Base-by-base conservation (phyloP, 257 asterid species). In the Cruciata laevipes region DNA sequence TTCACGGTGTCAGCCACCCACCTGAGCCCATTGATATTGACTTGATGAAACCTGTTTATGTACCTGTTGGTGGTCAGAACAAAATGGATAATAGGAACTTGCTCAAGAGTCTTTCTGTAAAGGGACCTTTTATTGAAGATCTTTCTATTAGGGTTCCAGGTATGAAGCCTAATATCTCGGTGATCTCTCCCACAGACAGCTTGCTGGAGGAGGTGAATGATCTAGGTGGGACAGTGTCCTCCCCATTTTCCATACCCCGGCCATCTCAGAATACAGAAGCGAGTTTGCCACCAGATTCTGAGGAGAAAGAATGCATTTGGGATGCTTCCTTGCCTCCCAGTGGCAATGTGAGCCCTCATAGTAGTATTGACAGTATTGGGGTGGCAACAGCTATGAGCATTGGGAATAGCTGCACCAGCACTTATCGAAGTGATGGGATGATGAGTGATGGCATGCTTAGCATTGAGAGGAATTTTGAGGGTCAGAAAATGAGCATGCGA, bases 1-100 rank as follows among this genome's bases (percentile, higher is more conserved):
- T 91, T 75, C 89, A 83, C 71, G 97, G 96, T 63, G 97, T 73
- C 67, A 88, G 90, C 67, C 97, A 88, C 63, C 97, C 97, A 21
- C 84, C 86, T 6, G 96, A 88, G 71, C 97, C 96, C 2, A 75
- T 83, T 35, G 97, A 88, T 61, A 58, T 69, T 1, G 90, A 86
- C 77, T 76, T 82, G 18, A 84, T 88, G 94, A 86, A 84, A 72
- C 96, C 95, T 7, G 88, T 91, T 10, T 85, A 75, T 73, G 80
- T 91, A 35, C 88, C 97, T 0, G 83, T 91, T 71, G 84, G 84
- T 57, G 84, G 84, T 57, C 83, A 82, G 69, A 85, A 72, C 49
- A 82, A 81, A 31, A 75, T 69, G 52, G 93, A 76, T 62, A 83
- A 81, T 17, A 83, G 82, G 72, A 79, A 83, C 73, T 72, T 86